A percentile compares a stretch with the other conserved stretches of the same genome.
These are phyloP conservation scores for Saccharomyces hybrid DNA, from an alignment of 1,139 yeast species.

Conservation along the genomic window DNA sequence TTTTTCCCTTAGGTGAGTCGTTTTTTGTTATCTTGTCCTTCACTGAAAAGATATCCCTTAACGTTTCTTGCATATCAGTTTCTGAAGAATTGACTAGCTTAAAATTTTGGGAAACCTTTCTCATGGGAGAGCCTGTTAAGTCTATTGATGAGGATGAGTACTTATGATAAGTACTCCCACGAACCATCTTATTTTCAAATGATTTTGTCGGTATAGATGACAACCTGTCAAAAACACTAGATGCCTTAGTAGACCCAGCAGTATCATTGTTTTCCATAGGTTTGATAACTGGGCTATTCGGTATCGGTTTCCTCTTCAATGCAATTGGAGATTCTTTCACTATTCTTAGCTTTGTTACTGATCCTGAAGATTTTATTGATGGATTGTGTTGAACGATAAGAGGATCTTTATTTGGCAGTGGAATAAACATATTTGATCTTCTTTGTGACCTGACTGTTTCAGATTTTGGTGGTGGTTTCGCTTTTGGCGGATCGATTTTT, in stretches of 20 bases:
- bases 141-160: constrained; percentile 21
- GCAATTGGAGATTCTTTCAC: not conserved
- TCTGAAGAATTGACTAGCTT: constrained; percentile 10
- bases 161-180: constrained; percentile 5
- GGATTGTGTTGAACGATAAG: constrained; percentile 18
- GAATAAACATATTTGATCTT: constrained; percentile 31
- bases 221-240: constrained; percentile 28
- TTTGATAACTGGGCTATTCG: not conserved
- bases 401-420: constrained; percentile 31
- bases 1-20: constrained; percentile 1
- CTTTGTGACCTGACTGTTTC: constrained; percentile 17
- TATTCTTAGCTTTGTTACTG: constrained; percentile 2
- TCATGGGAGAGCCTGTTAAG: constrained; percentile 25
- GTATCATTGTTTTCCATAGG: not conserved
- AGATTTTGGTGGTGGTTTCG: constrained; percentile 1
- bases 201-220: constrained; percentile 29
- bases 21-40: not conserved
- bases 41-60: constrained; percentile 21
- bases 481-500: not conserved
- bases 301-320: not conserved
- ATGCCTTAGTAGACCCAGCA: constrained; percentile 3
- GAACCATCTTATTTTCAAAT: constrained; percentile 24
- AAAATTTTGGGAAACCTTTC: not conserved
- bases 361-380: constrained; percentile 5
- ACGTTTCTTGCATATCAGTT: constrained; percentile 25